A percentile compares a stretch with the other conserved stretches of the same genome.
These are phyloP conservation scores for Pichia paraexigua DNA, from an alignment of 805 yeast species.

Conservation along the genomic window DNA sequence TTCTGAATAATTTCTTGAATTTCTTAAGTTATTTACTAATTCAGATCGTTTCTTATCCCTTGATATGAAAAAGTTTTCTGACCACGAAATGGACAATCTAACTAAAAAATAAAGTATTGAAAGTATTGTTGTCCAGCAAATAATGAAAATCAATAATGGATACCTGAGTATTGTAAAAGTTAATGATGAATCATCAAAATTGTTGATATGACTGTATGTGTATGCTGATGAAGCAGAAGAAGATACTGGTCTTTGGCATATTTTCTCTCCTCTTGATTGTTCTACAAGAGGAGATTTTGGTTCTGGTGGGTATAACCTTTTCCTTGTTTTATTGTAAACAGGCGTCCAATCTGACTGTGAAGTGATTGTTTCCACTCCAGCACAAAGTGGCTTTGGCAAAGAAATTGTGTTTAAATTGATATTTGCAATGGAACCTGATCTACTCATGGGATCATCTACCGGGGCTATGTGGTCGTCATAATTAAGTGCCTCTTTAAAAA, in stretches of 20 bases:
- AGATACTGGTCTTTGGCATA: background rate
- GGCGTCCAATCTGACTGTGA: constrained; percentile 44
- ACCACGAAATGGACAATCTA: constrained; percentile 52
- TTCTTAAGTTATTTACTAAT: constrained; percentile 42
- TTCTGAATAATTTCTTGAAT: constrained; percentile 45
- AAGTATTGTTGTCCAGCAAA: constrained; percentile 47
- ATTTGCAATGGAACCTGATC: background rate
- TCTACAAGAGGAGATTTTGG: background rate
- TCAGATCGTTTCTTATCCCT: constrained; percentile 52
- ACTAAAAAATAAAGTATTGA: constrained; percentile 43
- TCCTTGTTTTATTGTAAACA: constrained; percentile 25
- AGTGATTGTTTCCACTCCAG: constrained; percentile 20
- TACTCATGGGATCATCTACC: background rate
- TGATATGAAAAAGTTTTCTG: constrained; percentile 45
- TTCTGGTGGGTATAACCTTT: constrained; percentile 3
- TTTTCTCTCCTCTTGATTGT: background rate
- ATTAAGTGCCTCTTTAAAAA: constrained; percentile 32
- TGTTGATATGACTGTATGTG: background rate
- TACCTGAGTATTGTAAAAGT: constrained; percentile 49
- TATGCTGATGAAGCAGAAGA: background rate
- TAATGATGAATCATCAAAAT: constrained; percentile 16
- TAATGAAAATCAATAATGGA: constrained; percentile 50
- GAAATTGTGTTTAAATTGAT: background rate
- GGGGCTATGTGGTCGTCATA: constrained; percentile 22
- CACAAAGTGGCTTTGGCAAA: background rate